phyloP scores from a whole-genome alignment of 2,329 filamentous ascomycete genomes.

The Penicillium sp. region DNA sequence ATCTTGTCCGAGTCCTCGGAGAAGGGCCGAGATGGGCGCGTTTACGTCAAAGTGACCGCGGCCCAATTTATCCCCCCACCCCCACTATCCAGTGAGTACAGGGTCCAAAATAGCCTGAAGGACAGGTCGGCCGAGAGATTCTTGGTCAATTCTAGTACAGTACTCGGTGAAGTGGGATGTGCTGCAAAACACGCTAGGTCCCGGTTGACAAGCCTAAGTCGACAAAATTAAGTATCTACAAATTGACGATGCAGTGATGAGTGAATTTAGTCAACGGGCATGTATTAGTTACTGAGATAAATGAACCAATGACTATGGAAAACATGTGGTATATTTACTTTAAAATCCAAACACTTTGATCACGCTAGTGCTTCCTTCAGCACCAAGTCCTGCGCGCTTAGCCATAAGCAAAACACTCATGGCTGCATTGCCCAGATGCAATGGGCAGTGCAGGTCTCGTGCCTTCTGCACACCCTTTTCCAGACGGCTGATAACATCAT shows the following conservation, averaged over 20 bases:
- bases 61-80: background rate
- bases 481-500: constrained; percentile 41
- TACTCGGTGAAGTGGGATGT: background rate
- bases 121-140: background rate
- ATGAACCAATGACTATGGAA: background rate
- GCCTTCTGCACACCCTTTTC: constrained; percentile 47
- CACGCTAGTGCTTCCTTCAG: constrained; percentile 34
- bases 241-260: too few relatives aligned
- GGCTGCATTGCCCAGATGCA: constrained; percentile 42
- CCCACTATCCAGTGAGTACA: background rate
- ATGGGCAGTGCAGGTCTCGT: constrained; percentile 39
- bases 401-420: constrained; percentile 38
- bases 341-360: constrained; percentile 34
- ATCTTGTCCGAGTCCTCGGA: constrained; percentile 21
- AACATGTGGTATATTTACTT: constrained; percentile 4
- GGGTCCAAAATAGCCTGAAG: background rate
- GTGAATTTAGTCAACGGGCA: background rate
- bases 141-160: background rate
- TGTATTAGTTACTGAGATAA: background rate
- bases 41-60: constrained; percentile 15
- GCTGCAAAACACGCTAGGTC: background rate
- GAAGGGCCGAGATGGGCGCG: constrained; percentile 10
- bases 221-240: too few relatives aligned
- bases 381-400: constrained; percentile 33
- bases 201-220: too few relatives aligned